These are phyloP conservation scores for Citrus glauca DNA, from an alignment of 345 rosid species.

Conservation along the genomic window DNA sequence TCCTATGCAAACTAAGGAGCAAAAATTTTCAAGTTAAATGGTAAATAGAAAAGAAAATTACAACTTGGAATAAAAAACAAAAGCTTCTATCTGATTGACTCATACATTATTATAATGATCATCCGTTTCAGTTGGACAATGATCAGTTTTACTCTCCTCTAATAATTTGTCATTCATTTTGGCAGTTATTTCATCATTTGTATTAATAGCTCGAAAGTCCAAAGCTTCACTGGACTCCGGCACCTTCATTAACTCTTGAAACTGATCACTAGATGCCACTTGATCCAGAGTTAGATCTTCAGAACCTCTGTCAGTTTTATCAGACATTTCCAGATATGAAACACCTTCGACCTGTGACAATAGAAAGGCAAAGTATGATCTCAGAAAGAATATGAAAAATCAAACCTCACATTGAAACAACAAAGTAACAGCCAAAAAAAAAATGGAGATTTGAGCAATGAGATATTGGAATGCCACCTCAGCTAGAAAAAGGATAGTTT, in stretches of 20 bases:
- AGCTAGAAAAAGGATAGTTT: background rate
- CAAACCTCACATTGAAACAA: background rate
- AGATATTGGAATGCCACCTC: background rate
- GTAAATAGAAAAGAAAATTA: background rate
- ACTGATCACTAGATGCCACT: constrained; percentile 14
- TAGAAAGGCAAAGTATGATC: constrained; percentile 21
- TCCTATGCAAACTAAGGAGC: background rate
- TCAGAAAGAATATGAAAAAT: constrained; percentile 7
- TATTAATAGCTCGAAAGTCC: constrained; percentile 22
- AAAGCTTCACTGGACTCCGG: constrained; percentile 8
- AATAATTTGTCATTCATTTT: constrained; percentile 26
- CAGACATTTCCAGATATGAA: constrained; percentile 44
- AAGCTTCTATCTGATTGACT: background rate
- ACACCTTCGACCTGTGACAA: constrained; percentile 62
- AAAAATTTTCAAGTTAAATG: constrained; percentile 1
- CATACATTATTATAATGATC: constrained; percentile 29
- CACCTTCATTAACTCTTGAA: constrained; percentile 10
- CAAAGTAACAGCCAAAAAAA: background rate
- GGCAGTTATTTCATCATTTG: constrained; percentile 24
- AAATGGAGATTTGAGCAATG: background rate
- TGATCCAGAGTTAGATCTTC: constrained; percentile 31
- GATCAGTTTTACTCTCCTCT: constrained; percentile 18
- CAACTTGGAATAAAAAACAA: background rate
- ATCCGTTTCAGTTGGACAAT: constrained; percentile 22
- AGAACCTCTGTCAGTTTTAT: constrained; percentile 30